Base-by-base conservation (phyloP, 2,329 filamentous ascomycete species). In the Nothophaeocryptopus gaeumannii region DNA sequence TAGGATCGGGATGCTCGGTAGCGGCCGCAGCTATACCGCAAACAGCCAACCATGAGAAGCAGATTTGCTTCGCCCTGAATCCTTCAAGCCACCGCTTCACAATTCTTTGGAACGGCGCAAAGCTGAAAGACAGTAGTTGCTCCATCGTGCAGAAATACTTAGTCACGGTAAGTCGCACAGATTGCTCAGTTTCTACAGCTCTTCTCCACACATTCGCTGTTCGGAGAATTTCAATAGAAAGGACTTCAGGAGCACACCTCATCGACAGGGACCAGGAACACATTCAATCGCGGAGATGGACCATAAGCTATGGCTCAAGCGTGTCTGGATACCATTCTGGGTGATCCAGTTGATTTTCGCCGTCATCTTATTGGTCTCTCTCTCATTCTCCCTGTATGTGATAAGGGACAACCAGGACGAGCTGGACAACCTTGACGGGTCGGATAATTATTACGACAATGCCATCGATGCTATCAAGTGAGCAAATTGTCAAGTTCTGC, bases 301-400 rank as follows among this genome's bases (percentile, higher is more conserved):
- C 35, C 47, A 50, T 40, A 58, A 59, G 20, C 50, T 63, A 13
- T 67, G 63, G 62, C 38, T 50, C 26, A 65, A 65, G 56, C 50
- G 55, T 32, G 58, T 62, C 34, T 54, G 63, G 37, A 55, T 65
- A 13, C 62, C 64, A 2, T 55, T 65, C 49, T 66, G 63, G 63
- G 40, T 55, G 3, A 16, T 63, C 14, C 53, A 65, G 44, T 29
- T 58, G 7, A 16, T 58, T 16, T 50, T 55, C 35, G 39, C 55
- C 44, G 36, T 55, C 32, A 49, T 63, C 37, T 35, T 57, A 39
- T 36, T 58, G 36, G 45, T 43, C 29, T 35, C 38, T 11, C 31
- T 49, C 15, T 41, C 30, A 15, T 39, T 53, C 20, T 43, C 49
- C 11, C 32, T 53, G 34, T 38, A 39, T 30, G 32, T 46, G 7